Evolutionary conservation across 208 protist species (phyloP).

Genomic region (Leishmania lainsoni): DNA sequence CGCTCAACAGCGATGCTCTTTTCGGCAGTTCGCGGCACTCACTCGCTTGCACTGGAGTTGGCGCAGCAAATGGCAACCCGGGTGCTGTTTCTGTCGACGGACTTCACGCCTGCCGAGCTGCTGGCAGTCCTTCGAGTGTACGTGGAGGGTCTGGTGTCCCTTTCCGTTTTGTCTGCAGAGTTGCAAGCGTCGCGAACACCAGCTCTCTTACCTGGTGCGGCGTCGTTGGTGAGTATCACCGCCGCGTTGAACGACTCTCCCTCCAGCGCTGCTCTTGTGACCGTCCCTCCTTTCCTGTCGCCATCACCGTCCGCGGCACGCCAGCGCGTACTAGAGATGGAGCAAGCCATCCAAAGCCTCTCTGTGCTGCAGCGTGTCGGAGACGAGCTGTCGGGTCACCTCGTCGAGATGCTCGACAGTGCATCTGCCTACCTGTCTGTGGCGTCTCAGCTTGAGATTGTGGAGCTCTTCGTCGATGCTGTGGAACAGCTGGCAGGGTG

Average conservation of each 20-base stretch:
- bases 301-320: not conserved
- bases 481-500: constrained; percentile 29
- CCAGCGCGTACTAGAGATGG: constrained; percentile 25
- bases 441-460: constrained; percentile 54
- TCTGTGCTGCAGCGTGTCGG: constrained; percentile 51
- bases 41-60: constrained; percentile 35
- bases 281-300: not conserved
- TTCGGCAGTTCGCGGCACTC: constrained; percentile 35
- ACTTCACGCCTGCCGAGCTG: constrained; percentile 81
- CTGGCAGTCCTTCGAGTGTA: constrained; percentile 75
- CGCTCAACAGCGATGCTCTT: constrained; percentile 78
- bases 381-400: constrained; percentile 58
- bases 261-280: not conserved
- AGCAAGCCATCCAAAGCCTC: constrained; percentile 52
- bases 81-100: constrained; percentile 75
- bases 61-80: constrained; percentile 63
- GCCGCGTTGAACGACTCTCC: not conserved
- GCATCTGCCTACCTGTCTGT: constrained; percentile 66
- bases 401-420: constrained; percentile 52
- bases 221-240: not conserved
- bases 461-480: constrained; percentile 56
- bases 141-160: constrained; percentile 47
- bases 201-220: not conserved
- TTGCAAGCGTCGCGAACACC: constrained; percentile 9
- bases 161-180: constrained; percentile 33